Evolutionary conservation across 768 basidiomycete species (phyloP).

Genomic region (Suillus variegatus): DNA sequence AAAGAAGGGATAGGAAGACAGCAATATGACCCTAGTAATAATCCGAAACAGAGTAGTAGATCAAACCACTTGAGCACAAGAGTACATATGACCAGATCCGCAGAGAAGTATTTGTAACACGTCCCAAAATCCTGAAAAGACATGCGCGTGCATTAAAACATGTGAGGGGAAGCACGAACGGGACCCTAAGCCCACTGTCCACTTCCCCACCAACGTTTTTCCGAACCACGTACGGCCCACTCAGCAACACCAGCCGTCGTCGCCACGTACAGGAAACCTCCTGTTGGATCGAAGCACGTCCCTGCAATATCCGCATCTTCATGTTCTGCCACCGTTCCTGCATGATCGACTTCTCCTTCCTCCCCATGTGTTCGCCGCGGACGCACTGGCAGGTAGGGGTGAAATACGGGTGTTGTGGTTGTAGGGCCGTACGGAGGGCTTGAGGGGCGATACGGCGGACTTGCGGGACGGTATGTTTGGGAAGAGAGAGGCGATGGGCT

Average conservation of each 20-base stretch:
- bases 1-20: not conserved
- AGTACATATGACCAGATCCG: not conserved
- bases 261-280: constrained; percentile 68
- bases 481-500: constrained; percentile 25
- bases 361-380: not conserved
- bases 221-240: constrained; percentile 72
- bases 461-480: not conserved
- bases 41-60: not conserved
- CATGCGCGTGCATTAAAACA: not conserved
- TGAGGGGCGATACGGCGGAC: constrained; percentile 10
- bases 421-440: constrained; percentile 13
- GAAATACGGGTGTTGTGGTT: not conserved
- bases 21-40: not conserved
- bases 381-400: not conserved
- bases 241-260: constrained; percentile 68
- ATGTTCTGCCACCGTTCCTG: not conserved
- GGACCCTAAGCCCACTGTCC: constrained; percentile 37
- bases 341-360: constrained; percentile 1
- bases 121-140: not conserved
- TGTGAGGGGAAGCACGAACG: not conserved
- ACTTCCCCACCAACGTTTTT: constrained; percentile 73
- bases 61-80: not conserved
- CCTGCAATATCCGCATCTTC: constrained; percentile 61
- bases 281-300: constrained; percentile 70
- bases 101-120: not conserved